Base-by-base conservation (phyloP, 2,329 filamentous ascomycete genomes). In the Albophoma yamanashiensis region DNA sequence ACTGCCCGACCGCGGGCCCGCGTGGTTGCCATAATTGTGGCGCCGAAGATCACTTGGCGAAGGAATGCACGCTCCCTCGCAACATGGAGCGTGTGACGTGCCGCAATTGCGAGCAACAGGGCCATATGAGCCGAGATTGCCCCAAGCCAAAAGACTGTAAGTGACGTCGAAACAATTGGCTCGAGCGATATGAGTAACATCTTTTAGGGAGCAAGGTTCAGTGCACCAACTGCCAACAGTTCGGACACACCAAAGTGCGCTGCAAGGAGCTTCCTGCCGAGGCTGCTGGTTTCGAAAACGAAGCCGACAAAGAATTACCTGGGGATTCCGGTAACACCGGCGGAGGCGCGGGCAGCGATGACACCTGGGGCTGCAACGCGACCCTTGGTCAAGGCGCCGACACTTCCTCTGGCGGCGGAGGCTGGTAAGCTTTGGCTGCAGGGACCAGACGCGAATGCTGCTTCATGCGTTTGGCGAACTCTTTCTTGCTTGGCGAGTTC, bases 51-150 rank as follows among this genome's bases (percentile, higher is more conserved):
- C 86, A 89, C 63, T 75, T 78, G 52, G 71, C 76, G 63, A 76
- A 75, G 22, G 79, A 83, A 4, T 85, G 83, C 61, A 71, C 78
- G 36, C 74, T 80, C 63, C 75, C 73, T 55, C 74, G 72, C 50
- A 76, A 76, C 67, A 71, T 74, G 65, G 72, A 72, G 22, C 67
- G 62, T 14, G 83, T 85, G 3, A 80, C 75, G 12, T 91, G 87
- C 74, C 82, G 81, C 63, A 75, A 82, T 70, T 89, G 87, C 63
- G 76, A 82, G 20, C 78, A 83, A 63, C 76, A 78, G 61, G 86
- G 86, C 3, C 86, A 89, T 66, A 80, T 78, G 64, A 78, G 84
- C 59, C 80, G 79, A 43, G 87, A 90, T 55, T 90, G 85, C 64
- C 78, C 82, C 0, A 77, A 84, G 71, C 84, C 84, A 4, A 73